phyloP scores from a whole-genome alignment of 2,329 filamentous ascomycete species.

The Magnaporthales sp. region DNA sequence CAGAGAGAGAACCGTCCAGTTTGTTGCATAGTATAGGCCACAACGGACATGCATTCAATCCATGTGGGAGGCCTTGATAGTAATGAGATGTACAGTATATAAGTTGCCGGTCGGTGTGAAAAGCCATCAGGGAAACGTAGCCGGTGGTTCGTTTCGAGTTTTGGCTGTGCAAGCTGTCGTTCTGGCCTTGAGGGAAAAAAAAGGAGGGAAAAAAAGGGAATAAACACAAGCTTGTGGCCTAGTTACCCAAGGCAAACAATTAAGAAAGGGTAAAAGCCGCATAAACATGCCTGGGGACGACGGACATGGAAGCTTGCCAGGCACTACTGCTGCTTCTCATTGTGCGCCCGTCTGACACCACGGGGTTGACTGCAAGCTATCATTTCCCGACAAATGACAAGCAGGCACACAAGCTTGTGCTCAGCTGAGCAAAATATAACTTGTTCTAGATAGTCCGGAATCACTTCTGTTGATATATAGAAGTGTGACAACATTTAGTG shows the following conservation, averaged over 20 bases:
- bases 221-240: background rate
- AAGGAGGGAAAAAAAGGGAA: background rate
- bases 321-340: background rate
- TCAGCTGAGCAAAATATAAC: background rate
- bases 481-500: too few relatives aligned
- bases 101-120: background rate
- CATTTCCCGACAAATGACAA: background rate
- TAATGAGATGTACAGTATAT: too few relatives aligned
- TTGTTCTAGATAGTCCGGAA: background rate
- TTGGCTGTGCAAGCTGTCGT: background rate
- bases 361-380: background rate
- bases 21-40: background rate
- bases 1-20: background rate
- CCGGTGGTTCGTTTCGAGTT: background rate
- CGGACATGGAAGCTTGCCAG: background rate
- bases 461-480: too few relatives aligned
- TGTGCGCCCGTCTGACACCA: background rate
- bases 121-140: background rate
- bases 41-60: background rate
- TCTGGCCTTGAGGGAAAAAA: too few relatives aligned
- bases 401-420: background rate
- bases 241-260: background rate
- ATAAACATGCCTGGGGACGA: too few relatives aligned
- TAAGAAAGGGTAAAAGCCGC: background rate
- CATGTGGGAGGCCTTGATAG: background rate